These are phyloP conservation scores for Diplodia scrobiculata DNA, from an alignment of 2,329 filamentous ascomycete species.

Conservation along the genomic window DNA sequence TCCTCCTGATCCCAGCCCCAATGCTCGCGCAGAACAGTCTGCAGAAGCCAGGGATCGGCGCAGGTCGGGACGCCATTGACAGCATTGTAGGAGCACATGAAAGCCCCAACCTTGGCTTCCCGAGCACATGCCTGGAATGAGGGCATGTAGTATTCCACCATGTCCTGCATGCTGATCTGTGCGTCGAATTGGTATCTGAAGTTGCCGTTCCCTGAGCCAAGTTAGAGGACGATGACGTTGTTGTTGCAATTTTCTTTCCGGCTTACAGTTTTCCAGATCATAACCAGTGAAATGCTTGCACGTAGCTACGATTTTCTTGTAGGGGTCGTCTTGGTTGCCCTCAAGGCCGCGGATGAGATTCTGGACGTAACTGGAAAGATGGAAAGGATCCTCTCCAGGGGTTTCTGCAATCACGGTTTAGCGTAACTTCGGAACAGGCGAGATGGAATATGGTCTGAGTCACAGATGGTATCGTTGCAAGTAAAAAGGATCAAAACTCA, in stretches of 20 bases:
- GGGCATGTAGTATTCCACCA: constrained; percentile 68
- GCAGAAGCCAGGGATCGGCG: constrained; percentile 63
- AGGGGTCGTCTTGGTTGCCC: constrained; percentile 39
- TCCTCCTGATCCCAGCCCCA: constrained; percentile 65
- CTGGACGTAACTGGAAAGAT: constrained; percentile 55
- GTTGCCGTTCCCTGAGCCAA: constrained; percentile 35
- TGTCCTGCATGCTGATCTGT: constrained; percentile 61
- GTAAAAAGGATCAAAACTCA: not conserved
- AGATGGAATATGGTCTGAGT: not conserved
- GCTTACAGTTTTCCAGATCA: constrained; percentile 33
- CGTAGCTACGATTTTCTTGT: constrained; percentile 49
- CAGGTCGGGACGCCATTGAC: constrained; percentile 68
- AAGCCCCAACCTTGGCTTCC: constrained; percentile 49
- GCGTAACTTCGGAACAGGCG: no score
- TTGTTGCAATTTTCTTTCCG: constrained; percentile 34
- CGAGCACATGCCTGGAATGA: constrained; percentile 60
- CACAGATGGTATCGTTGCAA: constrained; percentile 32
- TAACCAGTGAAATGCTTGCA: constrained; percentile 51
- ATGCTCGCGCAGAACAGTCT: constrained; percentile 64
- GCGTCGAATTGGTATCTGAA: constrained; percentile 57
- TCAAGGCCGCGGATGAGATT: constrained; percentile 58
- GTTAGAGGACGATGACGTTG: constrained; percentile 33
- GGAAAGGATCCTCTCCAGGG: constrained; percentile 59
- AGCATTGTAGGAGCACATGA: constrained; percentile 63
- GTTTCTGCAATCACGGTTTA: constrained; percentile 47